Evolutionary conservation across 495 filamentous ascomycete species (phyloP), one percentile per base, ranked within the genome.

Genomic region (Cercophora samala): DNA sequence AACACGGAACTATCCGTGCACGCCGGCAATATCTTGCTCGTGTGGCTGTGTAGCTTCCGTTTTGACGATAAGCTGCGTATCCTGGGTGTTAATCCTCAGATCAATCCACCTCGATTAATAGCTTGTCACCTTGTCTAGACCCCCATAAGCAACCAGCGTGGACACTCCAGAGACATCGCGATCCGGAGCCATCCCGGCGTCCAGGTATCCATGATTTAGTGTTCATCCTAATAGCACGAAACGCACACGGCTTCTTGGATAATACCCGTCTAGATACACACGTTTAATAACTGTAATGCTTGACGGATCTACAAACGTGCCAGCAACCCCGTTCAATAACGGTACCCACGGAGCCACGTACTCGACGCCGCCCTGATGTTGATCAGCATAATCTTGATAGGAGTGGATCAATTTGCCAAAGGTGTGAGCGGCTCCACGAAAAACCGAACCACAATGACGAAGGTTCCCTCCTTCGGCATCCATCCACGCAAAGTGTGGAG

Each of bases 401-500:
- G 25, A n/a, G 22, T 60, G 58, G 58, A 29, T 5, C 21, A 60
- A 60, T 60, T 5, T 32, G 24, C 23, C 58, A 26, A 60, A 24
- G 37, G 37, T 46, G 37, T 46, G 37, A 24, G 17, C 22, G 22
- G 24, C 22, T 60, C 25, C 25, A 25, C 22, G 21, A 15, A 29
- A 60, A 60, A 60, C 29, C 58, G 24, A 24, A 60, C 58, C 58
- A 60, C 6, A 60, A 60, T 60, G 58, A 60, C 58, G 58, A 60
- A 25, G 17, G 25, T 46, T 46, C 37, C 37, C 37, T 46, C 13
- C 11, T 46, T 46, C 37, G 37, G 37, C 37, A 46, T 46, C 9
- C 37, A 46, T 46, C 9, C 37, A 46, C 15, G 37, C 37, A 17
- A 11, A 46, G 37, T 46, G 37, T 46, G 37, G 37, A 17, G 37